Evolutionary conservation across 176 grass and related monocot genomes (phyloP).

Genomic region (Zea mays): DNA sequence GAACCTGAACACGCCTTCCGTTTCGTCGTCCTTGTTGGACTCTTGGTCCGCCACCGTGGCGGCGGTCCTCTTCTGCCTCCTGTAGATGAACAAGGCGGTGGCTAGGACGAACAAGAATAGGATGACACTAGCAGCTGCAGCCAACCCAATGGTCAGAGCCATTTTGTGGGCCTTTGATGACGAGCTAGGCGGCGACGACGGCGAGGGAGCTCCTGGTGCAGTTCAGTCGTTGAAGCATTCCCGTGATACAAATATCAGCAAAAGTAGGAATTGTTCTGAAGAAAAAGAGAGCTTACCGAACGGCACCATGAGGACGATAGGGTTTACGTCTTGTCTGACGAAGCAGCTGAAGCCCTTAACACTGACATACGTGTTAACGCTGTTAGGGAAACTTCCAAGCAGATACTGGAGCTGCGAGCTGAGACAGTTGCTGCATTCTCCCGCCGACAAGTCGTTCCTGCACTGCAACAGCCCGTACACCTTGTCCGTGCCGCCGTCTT

Average conservation of each 20-base stretch:
- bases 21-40: not conserved
- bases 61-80: not conserved
- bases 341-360: slow-evolving; percentile 10
- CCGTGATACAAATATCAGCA: too few species aligned
- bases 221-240: too few species aligned
- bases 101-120: not conserved
- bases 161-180: not conserved
- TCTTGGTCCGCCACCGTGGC: not conserved
- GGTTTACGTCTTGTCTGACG: not conserved
- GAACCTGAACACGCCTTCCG: not conserved
- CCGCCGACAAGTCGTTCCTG: slow-evolving; percentile 2
- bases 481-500: not conserved
- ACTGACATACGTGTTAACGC: not conserved
- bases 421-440: slow-evolving; percentile 23
- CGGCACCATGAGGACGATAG: not conserved
- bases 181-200: not conserved
- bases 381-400: not conserved
- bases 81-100: not conserved
- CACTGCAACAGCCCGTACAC: slow-evolving; percentile 42
- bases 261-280: too few species aligned
- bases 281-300: not conserved
- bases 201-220: not conserved
- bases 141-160: not conserved
- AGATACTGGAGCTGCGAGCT: not conserved
- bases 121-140: not conserved